Percentiles rank a stretch among this genome's conserved stretches.
phyloP scores from a whole-genome alignment of 164 flowering plant genomes.

The Houttuynia cordata region DNA sequence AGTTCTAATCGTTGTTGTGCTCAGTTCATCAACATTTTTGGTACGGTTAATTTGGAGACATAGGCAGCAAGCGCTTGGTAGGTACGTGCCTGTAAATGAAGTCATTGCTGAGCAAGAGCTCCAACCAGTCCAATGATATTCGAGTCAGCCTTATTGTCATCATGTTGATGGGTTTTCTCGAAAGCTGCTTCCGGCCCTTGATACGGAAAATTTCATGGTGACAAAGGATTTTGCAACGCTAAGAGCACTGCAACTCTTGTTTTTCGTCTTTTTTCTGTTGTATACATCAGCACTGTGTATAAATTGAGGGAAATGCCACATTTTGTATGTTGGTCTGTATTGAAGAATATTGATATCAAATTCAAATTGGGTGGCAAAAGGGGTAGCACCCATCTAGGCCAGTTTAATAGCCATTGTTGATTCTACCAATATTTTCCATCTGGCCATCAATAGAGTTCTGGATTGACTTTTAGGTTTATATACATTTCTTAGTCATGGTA shows the following conservation, averaged over 20 bases:
- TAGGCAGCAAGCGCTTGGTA: constrained; percentile 6
- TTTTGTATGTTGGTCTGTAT: background rate
- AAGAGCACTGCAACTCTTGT: background rate
- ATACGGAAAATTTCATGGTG: background rate
- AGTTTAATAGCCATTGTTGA: too few species aligned
- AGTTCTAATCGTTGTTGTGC: constrained; percentile 1
- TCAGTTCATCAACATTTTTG: constrained; percentile 2
- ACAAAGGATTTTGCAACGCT: background rate
- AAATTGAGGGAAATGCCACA: background rate
- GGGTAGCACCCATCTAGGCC: background rate
- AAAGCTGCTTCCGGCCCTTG: background rate
- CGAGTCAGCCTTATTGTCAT: background rate
- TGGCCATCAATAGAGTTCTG: background rate
- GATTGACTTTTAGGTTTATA: background rate
- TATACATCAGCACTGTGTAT: background rate
- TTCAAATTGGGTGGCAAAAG: background rate
- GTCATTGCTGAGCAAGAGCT: constrained; percentile 9
- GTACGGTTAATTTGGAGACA: constrained; percentile 9
- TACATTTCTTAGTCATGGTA: background rate
- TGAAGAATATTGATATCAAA: too few species aligned
- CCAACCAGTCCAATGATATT: constrained; percentile 1
- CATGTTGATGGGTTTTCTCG: background rate
- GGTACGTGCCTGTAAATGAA: constrained; percentile 7
- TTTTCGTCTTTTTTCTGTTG: background rate
- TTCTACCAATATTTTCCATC: background rate